Conservation (phyloP, 306 rosid species). For the Begonia fuchsioides region DNA sequence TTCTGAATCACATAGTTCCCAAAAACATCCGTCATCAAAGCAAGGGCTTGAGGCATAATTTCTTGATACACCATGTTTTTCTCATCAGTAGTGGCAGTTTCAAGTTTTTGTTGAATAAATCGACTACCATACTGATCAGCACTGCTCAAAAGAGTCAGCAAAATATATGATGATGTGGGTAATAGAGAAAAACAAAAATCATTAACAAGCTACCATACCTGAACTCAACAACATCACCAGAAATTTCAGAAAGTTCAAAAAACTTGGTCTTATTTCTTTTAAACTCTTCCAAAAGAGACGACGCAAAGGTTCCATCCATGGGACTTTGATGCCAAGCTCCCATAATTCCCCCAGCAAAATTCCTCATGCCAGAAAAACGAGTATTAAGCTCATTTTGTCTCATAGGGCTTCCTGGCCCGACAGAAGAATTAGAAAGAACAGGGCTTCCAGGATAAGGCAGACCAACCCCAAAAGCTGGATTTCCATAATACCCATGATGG, state of each 20-base stretch:
- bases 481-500: slow-evolving; percentile 67
- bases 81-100: slow-evolving; percentile 66
- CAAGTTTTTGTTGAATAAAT: slow-evolving; percentile 82
- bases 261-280: slow-evolving; percentile 67
- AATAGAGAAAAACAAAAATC: slow-evolving; percentile 5
- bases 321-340: slow-evolving; percentile 65
- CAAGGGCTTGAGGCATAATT: slow-evolving; percentile 81
- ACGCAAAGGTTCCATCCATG: slow-evolving; percentile 48
- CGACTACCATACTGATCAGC: slow-evolving; percentile 87
- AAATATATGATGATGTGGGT: not conserved
- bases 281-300: slow-evolving; percentile 73
- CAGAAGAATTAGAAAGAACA: slow-evolving; percentile 41
- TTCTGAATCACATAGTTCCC: slow-evolving; percentile 90
- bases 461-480: slow-evolving; percentile 49
- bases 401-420: slow-evolving; percentile 74
- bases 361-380: slow-evolving; percentile 65
- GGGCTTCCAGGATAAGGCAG: slow-evolving; percentile 67
- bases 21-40: slow-evolving; percentile 82
- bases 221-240: slow-evolving; percentile 52
- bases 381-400: slow-evolving; percentile 53
- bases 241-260: slow-evolving; percentile 68
- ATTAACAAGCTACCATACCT: slow-evolving; percentile 24
- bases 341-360: slow-evolving; percentile 46
- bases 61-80: slow-evolving; percentile 79
- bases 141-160: slow-evolving; percentile 22